Conservation (phyloP, 495 filamentous ascomycete genomes). For the Penicillium ucsense region DNA sequence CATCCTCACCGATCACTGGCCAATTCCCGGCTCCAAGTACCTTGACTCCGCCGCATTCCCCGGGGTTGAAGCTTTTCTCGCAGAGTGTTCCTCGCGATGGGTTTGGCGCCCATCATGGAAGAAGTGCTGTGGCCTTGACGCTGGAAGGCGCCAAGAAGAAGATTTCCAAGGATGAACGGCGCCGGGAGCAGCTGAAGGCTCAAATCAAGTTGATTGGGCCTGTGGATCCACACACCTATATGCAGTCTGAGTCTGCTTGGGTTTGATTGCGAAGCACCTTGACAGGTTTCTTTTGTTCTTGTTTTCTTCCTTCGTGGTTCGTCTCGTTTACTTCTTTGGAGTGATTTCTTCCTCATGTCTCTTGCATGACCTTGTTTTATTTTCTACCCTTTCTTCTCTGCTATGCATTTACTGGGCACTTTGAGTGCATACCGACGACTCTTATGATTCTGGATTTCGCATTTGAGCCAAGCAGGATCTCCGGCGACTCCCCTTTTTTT, state of each 20-base stretch:
- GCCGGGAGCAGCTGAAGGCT: constrained; percentile 31
- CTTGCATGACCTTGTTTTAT: neutral
- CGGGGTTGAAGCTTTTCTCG: constrained; percentile 13
- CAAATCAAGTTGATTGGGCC: constrained; percentile 36
- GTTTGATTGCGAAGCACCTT: constrained; percentile 9
- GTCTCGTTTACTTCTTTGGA: neutral
- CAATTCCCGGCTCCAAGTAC: constrained; percentile 3
- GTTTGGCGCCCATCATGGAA: constrained; percentile 23
- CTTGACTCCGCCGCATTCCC: constrained; percentile 9
- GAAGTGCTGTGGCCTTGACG: constrained; percentile 16
- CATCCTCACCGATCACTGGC: neutral
- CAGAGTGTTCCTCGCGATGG: constrained; percentile 23
- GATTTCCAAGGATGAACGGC: constrained; percentile 25
- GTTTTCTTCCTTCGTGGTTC: neutral
- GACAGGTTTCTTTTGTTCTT: neutral
- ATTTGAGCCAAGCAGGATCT: too few species aligned
- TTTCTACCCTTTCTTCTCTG: neutral
- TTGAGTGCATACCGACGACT: too few species aligned
- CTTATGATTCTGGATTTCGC: too few species aligned
- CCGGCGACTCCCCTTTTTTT: too few species aligned
- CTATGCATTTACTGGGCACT: too few species aligned
- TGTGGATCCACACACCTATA: constrained; percentile 27
- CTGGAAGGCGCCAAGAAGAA: constrained; percentile 26
- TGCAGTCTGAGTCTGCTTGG: constrained; percentile 23
- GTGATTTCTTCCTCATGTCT: neutral